These are phyloP conservation scores for Pelargonium citronellum DNA, from an alignment of 441 rosid species.

Conservation along the genomic window DNA sequence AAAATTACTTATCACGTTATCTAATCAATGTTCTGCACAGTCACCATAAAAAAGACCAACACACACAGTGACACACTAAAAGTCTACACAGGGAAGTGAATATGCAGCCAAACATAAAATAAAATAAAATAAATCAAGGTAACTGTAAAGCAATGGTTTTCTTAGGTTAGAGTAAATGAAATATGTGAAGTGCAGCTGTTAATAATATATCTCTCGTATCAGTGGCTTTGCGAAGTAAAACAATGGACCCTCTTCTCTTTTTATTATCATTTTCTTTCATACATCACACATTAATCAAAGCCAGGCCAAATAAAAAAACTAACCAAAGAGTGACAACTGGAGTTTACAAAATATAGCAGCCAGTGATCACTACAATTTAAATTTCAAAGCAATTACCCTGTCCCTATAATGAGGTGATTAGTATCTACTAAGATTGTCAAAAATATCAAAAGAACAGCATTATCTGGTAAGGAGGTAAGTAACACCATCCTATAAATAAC, in stretches of 20 bases:
- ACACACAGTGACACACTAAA: background rate
- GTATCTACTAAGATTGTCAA: background rate
- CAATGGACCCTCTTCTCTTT: background rate
- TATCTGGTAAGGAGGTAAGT: background rate
- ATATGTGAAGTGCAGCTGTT: no score
- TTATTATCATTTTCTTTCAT: background rate
- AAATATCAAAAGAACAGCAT: background rate
- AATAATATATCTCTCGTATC: no score
- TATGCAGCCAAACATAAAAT: background rate
- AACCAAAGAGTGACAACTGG: background rate
- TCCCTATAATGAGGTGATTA: background rate
- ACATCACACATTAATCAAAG: background rate
- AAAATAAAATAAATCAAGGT: background rate
- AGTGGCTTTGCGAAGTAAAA: no score
- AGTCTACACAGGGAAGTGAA: background rate
- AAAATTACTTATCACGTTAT: background rate
- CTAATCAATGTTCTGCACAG: background rate
- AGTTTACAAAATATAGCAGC: background rate
- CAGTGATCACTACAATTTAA: background rate
- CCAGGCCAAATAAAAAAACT: background rate
- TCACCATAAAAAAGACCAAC: background rate
- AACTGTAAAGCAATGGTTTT: background rate
- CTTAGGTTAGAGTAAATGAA: background rate
- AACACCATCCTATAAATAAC: background rate
- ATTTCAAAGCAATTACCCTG: background rate